Evolutionary conservation across 1,284 basidiomycete genomes (phyloP).

Genomic region (Waitea zeae): DNA sequence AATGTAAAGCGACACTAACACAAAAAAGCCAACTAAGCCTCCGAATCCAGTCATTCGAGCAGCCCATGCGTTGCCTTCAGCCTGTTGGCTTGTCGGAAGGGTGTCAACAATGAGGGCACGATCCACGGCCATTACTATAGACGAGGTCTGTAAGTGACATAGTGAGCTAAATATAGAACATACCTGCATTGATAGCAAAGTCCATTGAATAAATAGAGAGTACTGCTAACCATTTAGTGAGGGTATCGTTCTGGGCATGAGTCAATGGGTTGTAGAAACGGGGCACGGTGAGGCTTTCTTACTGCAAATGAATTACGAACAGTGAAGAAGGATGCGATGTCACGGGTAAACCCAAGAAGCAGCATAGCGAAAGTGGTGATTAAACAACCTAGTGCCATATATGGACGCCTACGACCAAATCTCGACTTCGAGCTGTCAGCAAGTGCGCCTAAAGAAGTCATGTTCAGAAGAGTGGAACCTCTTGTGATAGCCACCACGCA

Average conservation of each 20-base stretch:
- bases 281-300: slow-evolving; percentile 12
- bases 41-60: slow-evolving; percentile 77
- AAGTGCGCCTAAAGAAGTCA: slow-evolving; percentile 34
- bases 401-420: slow-evolving; percentile 73
- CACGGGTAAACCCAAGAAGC: slow-evolving; percentile 71
- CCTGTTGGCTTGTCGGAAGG: slow-evolving; percentile 54
- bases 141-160: background rate
- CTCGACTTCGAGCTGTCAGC: slow-evolving; percentile 80
- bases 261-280: background rate
- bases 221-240: slow-evolving; percentile 70
- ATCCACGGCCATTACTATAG: slow-evolving; percentile 65
- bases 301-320: too few relatives aligned
- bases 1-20: slow-evolving; percentile 43
- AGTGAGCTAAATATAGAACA: slow-evolving; percentile 7
- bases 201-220: slow-evolving; percentile 82
- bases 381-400: slow-evolving; percentile 60
- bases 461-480: slow-evolving; percentile 1
- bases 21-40: slow-evolving; percentile 71
- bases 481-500: slow-evolving; percentile 6
- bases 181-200: slow-evolving; percentile 82
- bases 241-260: slow-evolving; percentile 30
- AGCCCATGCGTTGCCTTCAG: slow-evolving; percentile 89
- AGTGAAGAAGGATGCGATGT: slow-evolving; percentile 50
- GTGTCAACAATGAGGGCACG: slow-evolving; percentile 71
- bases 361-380: slow-evolving; percentile 64